Conservation (phyloP, 2,329 filamentous ascomycete genomes). For the Aspergillus phoenicis region DNA sequence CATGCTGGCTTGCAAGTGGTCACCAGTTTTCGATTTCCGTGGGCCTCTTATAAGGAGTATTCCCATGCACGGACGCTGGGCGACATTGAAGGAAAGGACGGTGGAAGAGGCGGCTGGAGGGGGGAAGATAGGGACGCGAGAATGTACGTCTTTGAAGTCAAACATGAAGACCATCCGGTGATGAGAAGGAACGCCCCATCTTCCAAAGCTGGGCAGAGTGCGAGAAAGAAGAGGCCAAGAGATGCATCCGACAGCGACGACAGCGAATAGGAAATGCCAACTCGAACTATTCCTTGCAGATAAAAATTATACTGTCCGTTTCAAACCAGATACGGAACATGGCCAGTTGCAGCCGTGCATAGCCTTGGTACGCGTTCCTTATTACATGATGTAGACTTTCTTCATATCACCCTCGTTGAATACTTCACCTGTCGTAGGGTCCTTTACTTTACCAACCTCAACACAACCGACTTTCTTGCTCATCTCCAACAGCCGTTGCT, state of each 20-base stretch:
- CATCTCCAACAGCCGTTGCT: constrained; percentile 71
- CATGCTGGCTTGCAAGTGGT: constrained; percentile 58
- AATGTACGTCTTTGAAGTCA: constrained; percentile 50
- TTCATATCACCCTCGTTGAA: constrained; percentile 66
- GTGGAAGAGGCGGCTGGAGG: constrained; percentile 47
- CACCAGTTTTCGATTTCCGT: constrained; percentile 52
- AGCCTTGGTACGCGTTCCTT: background rate
- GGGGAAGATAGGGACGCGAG: constrained; percentile 51
- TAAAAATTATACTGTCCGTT: background rate
- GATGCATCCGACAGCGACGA: constrained; percentile 40
- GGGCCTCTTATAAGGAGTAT: constrained; percentile 51
- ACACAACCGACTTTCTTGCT: constrained; percentile 75
- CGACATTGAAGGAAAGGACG: constrained; percentile 45
- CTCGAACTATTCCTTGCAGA: background rate
- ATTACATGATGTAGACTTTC: constrained; percentile 87
- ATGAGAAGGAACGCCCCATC: background rate
- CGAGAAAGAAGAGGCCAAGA: constrained; percentile 36
- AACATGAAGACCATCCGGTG: constrained; percentile 33
- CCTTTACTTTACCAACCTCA: constrained; percentile 67
- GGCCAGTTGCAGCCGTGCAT: background rate
- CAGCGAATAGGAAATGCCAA: background rate
- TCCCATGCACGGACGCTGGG: constrained; percentile 51
- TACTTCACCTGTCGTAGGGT: constrained; percentile 73
- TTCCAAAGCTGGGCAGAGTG: constrained; percentile 25
- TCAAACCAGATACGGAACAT: background rate